A percentile compares a stretch with the other conserved stretches of the same genome.
Conservation (phyloP, 2,329 filamentous ascomycete species). For the Setomelanomma holmii region DNA sequence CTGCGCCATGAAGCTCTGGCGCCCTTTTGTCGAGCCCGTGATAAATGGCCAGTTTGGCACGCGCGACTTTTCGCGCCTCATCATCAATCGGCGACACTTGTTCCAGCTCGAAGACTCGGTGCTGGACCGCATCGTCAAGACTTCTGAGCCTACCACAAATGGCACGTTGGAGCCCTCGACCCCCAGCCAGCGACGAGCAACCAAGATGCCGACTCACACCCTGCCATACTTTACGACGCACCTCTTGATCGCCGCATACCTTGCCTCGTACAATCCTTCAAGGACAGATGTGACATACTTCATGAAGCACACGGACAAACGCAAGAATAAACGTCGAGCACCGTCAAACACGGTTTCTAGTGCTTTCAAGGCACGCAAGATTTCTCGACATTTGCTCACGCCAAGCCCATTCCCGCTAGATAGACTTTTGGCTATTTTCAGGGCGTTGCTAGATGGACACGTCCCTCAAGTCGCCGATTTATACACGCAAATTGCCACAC, state of each 20-base stretch:
- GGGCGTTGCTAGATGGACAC: conserved; percentile 64
- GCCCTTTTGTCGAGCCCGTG: conserved; percentile 81
- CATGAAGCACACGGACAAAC: conserved; percentile 69
- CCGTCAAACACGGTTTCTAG: conserved; percentile 6
- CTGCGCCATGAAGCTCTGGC: conserved; percentile 80
- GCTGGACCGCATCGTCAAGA: conserved; percentile 64
- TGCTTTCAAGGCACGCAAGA: conserved; percentile 69
- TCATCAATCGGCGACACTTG: conserved; percentile 72
- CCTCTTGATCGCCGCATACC: conserved; percentile 77
- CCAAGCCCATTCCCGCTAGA: conserved; percentile 80
- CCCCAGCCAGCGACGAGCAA: conserved; percentile 19
- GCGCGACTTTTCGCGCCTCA: conserved; percentile 83
- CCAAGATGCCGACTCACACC: conserved; percentile 48
- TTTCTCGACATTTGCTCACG: conserved; percentile 77
- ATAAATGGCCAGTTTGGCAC: conserved; percentile 74
- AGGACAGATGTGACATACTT: conserved; percentile 78
- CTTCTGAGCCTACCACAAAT: conserved; percentile 1
- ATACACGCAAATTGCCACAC: conserved; percentile 68
- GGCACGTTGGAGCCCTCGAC: conserved; percentile 8
- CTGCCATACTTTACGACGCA: conserved; percentile 77
- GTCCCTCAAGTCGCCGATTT: conserved; percentile 56
- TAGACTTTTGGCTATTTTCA: conserved; percentile 78
- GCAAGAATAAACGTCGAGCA: conserved; percentile 54
- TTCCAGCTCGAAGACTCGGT: conserved; percentile 78
- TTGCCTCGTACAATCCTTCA: conserved; percentile 80